These are phyloP conservation scores for Alternaria rosae DNA, from an alignment of 2,329 filamentous ascomycete species.

Conservation along the genomic window DNA sequence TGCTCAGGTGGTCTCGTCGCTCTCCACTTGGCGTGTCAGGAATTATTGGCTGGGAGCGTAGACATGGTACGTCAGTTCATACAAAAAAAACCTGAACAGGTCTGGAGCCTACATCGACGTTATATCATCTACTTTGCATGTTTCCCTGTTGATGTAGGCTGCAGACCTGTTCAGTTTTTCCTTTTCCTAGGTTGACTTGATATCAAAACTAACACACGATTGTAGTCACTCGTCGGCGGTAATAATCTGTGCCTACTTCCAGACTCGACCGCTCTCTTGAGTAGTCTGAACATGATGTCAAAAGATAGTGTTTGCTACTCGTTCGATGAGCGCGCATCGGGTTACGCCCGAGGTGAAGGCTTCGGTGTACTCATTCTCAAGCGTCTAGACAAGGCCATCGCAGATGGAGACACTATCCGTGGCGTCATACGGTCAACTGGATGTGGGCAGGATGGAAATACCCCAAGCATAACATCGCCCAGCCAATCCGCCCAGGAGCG, in stretches of 20 bases:
- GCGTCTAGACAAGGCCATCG: conserved; percentile 17
- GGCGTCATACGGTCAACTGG: conserved; percentile 39
- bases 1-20: conserved; percentile 36
- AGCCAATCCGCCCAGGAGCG: conserved; percentile 55
- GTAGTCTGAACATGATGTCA: conserved; percentile 31
- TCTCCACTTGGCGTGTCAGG: conserved; percentile 30
- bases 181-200: not conserved
- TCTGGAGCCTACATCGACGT: not conserved
- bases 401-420: conserved; percentile 37
- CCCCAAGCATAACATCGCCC: conserved; percentile 32
- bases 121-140: not conserved
- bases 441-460: conserved; percentile 28
- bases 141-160: not conserved
- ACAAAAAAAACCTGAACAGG: too few relatives aligned
- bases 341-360: conserved; percentile 71
- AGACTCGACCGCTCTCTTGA: conserved; percentile 17
- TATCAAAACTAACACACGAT: not conserved
- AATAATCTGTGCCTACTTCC: conserved; percentile 22
- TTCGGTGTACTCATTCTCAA: conserved; percentile 46
- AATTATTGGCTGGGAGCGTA: conserved; percentile 16
- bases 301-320: conserved; percentile 40
- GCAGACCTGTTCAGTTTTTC: not conserved
- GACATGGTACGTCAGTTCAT: conserved; percentile 19
- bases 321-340: conserved; percentile 63
- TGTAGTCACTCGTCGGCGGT: conserved; percentile 21